These are phyloP conservation scores for Colletotrichum sp. DNA, from an alignment of 2,329 filamentous ascomycete genomes.

Conservation along the genomic window DNA sequence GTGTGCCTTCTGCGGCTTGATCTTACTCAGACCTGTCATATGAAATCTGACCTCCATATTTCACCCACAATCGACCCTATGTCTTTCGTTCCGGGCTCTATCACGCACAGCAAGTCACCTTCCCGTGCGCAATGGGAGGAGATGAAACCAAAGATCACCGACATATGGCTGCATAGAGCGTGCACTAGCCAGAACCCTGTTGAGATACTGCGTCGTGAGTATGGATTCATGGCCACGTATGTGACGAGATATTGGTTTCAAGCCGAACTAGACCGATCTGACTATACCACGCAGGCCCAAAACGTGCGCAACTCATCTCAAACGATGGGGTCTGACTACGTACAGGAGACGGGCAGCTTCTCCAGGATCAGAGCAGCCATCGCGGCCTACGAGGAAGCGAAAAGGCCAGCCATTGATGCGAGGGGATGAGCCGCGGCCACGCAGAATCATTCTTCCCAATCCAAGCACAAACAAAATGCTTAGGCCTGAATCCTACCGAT, in stretches of 20 bases:
- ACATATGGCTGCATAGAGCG: not conserved
- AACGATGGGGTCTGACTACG: not conserved
- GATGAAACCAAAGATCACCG: not conserved
- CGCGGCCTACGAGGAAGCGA: not conserved
- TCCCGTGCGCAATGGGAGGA: not conserved
- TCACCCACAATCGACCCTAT: not conserved
- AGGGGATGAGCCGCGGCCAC: not conserved
- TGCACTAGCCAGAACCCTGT: not conserved
- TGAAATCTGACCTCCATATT: not conserved
- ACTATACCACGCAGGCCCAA: not conserved
- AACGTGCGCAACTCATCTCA: not conserved
- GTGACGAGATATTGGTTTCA: not conserved
- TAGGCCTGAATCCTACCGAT: not conserved
- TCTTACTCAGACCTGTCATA: not conserved
- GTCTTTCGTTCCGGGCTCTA: not conserved
- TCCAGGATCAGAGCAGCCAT: not conserved
- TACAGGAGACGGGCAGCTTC: not conserved
- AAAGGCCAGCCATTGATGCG: not conserved
- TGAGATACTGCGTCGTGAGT: not conserved
- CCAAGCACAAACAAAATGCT: not conserved
- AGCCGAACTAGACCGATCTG: not conserved
- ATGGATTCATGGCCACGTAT: not conserved
- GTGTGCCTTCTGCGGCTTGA: not conserved
- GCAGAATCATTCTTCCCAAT: not conserved
- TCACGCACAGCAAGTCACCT: not conserved